Conservation (phyloP, 1,284 basidiomycete genomes). For the Cutaneotrichosporon sp. region DNA sequence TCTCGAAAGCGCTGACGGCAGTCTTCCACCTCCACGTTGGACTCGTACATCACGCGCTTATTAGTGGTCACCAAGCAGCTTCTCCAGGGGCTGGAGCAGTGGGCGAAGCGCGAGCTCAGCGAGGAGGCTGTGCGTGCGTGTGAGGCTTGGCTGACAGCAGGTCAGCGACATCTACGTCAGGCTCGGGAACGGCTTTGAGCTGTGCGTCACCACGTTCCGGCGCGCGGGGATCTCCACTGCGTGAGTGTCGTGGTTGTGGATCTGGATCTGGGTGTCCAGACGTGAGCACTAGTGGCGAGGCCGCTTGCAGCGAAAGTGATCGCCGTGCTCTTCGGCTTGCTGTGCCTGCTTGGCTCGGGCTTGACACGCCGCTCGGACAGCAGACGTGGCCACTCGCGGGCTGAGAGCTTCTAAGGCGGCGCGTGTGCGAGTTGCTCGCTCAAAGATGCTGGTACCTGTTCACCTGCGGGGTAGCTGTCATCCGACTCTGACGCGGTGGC, state of each 20-base stretch:
- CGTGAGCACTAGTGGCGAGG: too few species aligned
- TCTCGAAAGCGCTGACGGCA: conserved; percentile 9
- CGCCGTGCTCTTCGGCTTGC: background rate
- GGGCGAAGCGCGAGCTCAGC: conserved; percentile 74
- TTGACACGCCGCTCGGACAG: background rate
- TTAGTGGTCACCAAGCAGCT: conserved; percentile 94
- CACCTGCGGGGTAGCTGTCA: too few species aligned
- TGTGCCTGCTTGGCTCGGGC: background rate
- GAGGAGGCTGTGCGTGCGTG: conserved; percentile 60
- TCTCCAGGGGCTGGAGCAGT: conserved; percentile 85
- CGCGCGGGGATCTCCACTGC: conserved; percentile 85
- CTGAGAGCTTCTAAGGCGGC: background rate
- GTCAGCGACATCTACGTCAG: conserved; percentile 97
- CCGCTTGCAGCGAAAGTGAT: too few species aligned
- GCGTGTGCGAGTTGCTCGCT: background rate
- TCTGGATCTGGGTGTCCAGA: too few species aligned
- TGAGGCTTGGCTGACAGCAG: conserved; percentile 45
- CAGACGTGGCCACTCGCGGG: background rate
- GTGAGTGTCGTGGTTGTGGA: conserved; percentile 58
- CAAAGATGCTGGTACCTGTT: too few species aligned
- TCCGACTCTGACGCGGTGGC: too few species aligned
- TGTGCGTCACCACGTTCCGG: conserved; percentile 84
- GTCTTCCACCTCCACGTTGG: conserved; percentile 51
- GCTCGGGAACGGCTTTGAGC: conserved; percentile 96
- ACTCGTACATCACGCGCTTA: conserved; percentile 88